A percentile compares a stretch with the other conserved stretches of the same genome.
These are phyloP conservation scores for Ceratobasidium sp. DNA, from an alignment of 1,284 basidiomycete species.

Conservation along the genomic window DNA sequence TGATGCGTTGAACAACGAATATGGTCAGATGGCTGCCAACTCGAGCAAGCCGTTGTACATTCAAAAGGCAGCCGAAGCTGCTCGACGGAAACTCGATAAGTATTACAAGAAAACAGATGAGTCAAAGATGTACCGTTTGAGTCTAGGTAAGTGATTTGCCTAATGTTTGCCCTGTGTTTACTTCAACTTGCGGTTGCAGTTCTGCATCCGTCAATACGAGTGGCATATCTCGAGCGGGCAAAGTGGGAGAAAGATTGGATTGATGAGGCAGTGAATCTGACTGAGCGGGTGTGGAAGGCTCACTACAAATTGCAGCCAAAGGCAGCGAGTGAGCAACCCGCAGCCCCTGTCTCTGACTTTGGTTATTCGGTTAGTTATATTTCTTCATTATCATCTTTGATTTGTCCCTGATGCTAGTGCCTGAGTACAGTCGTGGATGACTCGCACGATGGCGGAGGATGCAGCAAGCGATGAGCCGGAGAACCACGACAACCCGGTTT, in stretches of 20 bases:
- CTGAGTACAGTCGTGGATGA: neutral
- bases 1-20: neutral
- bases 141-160: slow-evolving; percentile 3
- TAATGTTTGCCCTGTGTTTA: neutral
- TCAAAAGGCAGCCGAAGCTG: neutral
- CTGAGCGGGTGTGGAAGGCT: neutral
- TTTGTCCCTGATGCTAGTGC: neutral
- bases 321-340: too few relatives aligned
- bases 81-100: neutral
- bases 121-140: neutral
- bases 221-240: neutral
- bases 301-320: neutral
- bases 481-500: neutral
- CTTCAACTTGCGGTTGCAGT: neutral
- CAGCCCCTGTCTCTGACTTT: neutral
- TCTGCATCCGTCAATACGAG: neutral
- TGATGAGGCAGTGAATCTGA: neutral
- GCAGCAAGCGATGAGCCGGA: neutral
- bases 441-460: neutral
- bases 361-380: neutral
- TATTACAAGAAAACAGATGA: slow-evolving; percentile 6
- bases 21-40: neutral
- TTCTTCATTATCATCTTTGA: neutral
- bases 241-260: slow-evolving; percentile 12
- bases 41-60: neutral